A percentile compares a stretch with the other conserved stretches of the same genome.
phyloP scores from a whole-genome alignment of 2,329 filamentous ascomycete genomes.

The Pochonia chlamydosporia region DNA sequence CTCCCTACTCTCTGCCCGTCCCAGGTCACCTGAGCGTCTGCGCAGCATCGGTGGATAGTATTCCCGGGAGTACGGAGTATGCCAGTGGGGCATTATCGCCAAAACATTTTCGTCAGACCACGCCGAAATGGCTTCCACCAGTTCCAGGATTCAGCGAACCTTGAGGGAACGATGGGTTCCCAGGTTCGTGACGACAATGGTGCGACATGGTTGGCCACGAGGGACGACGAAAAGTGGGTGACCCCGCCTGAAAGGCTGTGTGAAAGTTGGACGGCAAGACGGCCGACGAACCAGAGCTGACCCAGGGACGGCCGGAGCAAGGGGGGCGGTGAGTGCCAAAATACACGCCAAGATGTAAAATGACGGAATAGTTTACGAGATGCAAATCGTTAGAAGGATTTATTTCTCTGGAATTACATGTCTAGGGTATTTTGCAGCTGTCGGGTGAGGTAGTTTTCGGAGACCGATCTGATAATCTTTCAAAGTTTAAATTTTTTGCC shows the following conservation, averaged over 20 bases:
- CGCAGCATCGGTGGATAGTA: conserved; percentile 22
- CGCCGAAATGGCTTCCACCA: conserved; percentile 1
- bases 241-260: not conserved
- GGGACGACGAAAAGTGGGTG: conserved; percentile 5
- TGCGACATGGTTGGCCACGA: conserved; percentile 6
- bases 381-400: not conserved
- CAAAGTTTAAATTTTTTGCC: not conserved
- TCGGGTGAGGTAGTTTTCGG: not conserved
- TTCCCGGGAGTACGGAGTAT: conserved; percentile 20
- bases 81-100: conserved; percentile 19
- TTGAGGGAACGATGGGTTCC: conserved; percentile 6
- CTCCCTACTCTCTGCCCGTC: conserved; percentile 12
- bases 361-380: not conserved
- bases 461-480: not conserved
- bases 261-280: not conserved
- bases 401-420: not conserved
- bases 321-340: not conserved
- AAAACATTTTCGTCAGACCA: conserved; percentile 3
- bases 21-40: conserved; percentile 17
- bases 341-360: not conserved
- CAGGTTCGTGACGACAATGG: not conserved
- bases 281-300: not conserved
- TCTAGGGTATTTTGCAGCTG: not conserved
- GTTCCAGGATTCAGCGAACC: conserved; percentile 3
- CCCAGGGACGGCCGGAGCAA: not conserved